Conservation (phyloP, 2,329 filamentous ascomycete species). For the Plenodomus lindquistii region DNA sequence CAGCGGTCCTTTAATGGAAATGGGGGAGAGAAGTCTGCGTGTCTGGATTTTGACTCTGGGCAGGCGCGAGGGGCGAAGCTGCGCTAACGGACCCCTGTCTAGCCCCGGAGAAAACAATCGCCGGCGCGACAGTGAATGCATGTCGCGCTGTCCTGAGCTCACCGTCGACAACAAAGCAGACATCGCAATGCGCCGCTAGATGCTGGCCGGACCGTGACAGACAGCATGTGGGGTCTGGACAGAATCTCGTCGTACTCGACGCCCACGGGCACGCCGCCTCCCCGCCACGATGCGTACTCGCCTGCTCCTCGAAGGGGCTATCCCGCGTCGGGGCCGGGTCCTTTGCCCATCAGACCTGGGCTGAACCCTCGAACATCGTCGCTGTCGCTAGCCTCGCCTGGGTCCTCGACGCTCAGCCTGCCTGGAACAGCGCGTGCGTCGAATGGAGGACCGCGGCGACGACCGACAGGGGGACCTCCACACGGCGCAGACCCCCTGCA, state of each 20-base stretch:
- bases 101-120: conserved; percentile 28
- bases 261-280: conserved; percentile 65
- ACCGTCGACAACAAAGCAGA: neutral
- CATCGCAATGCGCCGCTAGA: conserved; percentile 1
- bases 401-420: conserved; percentile 76
- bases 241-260: conserved; percentile 75
- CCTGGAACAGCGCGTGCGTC: conserved; percentile 65
- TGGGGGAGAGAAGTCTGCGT: conserved; percentile 38
- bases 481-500: conserved; percentile 71
- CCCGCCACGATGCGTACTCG: conserved; percentile 69
- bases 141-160: conserved; percentile 3
- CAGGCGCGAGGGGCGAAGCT: conserved; percentile 30
- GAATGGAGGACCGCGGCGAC: conserved; percentile 71
- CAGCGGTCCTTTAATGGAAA: conserved; percentile 28
- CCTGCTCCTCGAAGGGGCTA: conserved; percentile 70
- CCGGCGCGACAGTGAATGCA: conserved; percentile 4
- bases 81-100: conserved; percentile 29
- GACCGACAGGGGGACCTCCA: conserved; percentile 55
- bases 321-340: conserved; percentile 70
- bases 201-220: neutral
- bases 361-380: conserved; percentile 75
- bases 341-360: conserved; percentile 69
- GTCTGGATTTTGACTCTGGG: conserved; percentile 40
- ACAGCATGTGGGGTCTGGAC: conserved; percentile 80
- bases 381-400: conserved; percentile 71